Conservation (phyloP, 1,284 basidiomycete genomes). For the Athelia psychrophila region DNA sequence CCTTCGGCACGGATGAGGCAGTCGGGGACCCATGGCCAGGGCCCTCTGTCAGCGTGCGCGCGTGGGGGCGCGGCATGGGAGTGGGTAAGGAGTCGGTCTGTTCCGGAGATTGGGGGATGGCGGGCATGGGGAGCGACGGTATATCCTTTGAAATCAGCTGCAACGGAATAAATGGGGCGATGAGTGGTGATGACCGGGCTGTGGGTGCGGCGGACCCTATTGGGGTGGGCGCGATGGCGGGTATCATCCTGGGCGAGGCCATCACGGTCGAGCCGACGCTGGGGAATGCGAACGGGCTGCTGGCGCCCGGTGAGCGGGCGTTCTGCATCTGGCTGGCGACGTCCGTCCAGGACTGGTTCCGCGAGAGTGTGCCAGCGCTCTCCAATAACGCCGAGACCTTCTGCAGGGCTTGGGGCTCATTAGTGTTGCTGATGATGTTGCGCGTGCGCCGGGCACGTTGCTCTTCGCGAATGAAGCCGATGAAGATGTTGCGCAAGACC, state of each 20-base stretch:
- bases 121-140: slow-evolving; percentile 18
- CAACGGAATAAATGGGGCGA: slow-evolving; percentile 58
- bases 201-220: slow-evolving; percentile 22
- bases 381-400: slow-evolving; percentile 14
- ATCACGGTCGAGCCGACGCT: slow-evolving; percentile 33
- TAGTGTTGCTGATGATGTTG: slow-evolving; percentile 13
- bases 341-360: not conserved
- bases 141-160: slow-evolving; percentile 24
- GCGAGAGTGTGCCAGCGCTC: slow-evolving; percentile 23
- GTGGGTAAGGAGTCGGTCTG: slow-evolving; percentile 21
- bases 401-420: slow-evolving; percentile 8
- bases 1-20: slow-evolving; percentile 28
- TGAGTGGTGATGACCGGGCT: slow-evolving; percentile 47
- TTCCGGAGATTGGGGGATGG: slow-evolving; percentile 33
- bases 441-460: slow-evolving; percentile 41
- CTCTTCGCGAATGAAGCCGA: slow-evolving; percentile 68
- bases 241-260: slow-evolving; percentile 59
- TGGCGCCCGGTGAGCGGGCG: slow-evolving; percentile 10
- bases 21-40: slow-evolving; percentile 15
- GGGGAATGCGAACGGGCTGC: slow-evolving; percentile 16
- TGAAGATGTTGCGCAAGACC: slow-evolving; percentile 73
- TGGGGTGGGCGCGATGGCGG: slow-evolving; percentile 55
- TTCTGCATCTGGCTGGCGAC: not conserved
- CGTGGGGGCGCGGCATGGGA: slow-evolving; percentile 23
- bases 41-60: slow-evolving; percentile 27